Conservation (phyloP, 2,329 filamentous ascomycete genomes). For the Coniochaeta hoffmannii region DNA sequence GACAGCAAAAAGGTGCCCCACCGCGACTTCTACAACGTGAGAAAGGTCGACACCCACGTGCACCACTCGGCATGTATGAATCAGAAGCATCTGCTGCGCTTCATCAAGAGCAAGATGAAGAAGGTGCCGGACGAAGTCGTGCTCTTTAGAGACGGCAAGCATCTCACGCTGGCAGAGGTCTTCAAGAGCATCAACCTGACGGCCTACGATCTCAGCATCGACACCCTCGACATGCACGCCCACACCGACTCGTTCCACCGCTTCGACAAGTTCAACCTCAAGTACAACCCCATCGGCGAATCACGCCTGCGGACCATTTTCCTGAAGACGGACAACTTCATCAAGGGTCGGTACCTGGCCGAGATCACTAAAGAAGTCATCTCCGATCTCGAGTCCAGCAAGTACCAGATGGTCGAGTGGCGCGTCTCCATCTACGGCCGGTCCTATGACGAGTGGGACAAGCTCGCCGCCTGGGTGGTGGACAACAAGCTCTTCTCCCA, state of each 20-base stretch:
- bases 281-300: conserved; percentile 96
- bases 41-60: conserved; percentile 98
- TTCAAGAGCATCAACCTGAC: conserved; percentile 97
- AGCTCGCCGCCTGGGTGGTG: conserved; percentile 91
- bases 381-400: conserved; percentile 92
- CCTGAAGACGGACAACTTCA: conserved; percentile 96
- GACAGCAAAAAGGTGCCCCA: conserved; percentile 97
- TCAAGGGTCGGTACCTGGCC: conserved; percentile 88
- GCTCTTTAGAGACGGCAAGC: conserved; percentile 82
- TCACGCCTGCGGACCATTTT: conserved; percentile 96
- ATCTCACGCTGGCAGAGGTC: conserved; percentile 84
- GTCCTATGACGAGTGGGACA: conserved; percentile 92
- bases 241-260: conserved; percentile 98
- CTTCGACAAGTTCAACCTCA: conserved; percentile 99
- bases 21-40: conserved; percentile 97
- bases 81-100: conserved; percentile 93
- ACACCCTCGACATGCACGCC: conserved; percentile 98
- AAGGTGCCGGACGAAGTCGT: conserved; percentile 93
- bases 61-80: conserved; percentile 99
- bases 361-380: conserved; percentile 99
- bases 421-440: conserved; percentile 95
- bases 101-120: conserved; percentile 99
- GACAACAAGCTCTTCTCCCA: conserved; percentile 98
- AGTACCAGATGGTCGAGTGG: conserved; percentile 99
- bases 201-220: conserved; percentile 95